phyloP scores from a whole-genome alignment of 768 basidiomycete genomes.

The Phanerochaete carnosa region DNA sequence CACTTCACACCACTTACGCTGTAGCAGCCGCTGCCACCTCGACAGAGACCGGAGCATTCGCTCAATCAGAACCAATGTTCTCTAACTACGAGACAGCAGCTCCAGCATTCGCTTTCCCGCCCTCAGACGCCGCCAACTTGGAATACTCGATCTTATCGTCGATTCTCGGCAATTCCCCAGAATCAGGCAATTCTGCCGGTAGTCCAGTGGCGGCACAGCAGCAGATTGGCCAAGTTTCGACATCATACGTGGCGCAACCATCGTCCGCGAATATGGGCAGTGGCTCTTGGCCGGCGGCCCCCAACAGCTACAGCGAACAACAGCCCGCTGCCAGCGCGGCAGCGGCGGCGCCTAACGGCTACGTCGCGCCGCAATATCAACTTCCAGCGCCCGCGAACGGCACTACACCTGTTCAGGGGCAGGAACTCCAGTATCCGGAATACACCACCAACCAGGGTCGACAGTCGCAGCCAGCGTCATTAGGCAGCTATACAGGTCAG shows the following conservation, averaged over 20 bases:
- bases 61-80: conserved; percentile 58
- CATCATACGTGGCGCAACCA: conserved; percentile 14
- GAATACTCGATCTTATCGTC: conserved; percentile 94
- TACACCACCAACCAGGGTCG: neutral
- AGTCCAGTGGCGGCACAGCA: conserved; percentile 14
- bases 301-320: conserved; percentile 23
- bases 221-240: conserved; percentile 1
- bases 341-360: conserved; percentile 11
- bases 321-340: conserved; percentile 18
- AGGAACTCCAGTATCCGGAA: neutral
- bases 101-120: conserved; percentile 48
- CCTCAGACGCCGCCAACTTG: conserved; percentile 87
- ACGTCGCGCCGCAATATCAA: conserved; percentile 22
- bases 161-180: conserved; percentile 61
- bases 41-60: conserved; percentile 10
- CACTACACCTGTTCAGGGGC: neutral
- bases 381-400: neutral
- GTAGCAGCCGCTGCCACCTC: neutral
- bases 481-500: conserved; percentile 8
- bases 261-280: conserved; percentile 22
- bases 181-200: conserved; percentile 20
- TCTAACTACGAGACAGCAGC: conserved; percentile 50
- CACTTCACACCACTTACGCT: neutral
- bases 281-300: conserved; percentile 31
- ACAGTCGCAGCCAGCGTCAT: conserved; percentile 1